Evolutionary conservation across 768 basidiomycete species (phyloP).

Genomic region (Agaricus subrufescens): DNA sequence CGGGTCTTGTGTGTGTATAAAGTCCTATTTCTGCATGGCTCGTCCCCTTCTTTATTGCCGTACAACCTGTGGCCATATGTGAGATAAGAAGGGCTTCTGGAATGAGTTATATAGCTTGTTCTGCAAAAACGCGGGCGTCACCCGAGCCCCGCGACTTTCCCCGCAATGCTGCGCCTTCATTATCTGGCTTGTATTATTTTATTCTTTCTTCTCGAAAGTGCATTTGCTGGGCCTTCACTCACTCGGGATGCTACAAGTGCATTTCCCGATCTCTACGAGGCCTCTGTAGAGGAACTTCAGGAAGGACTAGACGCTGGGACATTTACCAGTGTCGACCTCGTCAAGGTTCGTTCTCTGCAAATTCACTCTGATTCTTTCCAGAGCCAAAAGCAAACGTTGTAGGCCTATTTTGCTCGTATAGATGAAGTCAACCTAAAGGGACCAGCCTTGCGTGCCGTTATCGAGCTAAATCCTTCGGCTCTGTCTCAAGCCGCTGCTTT

Average conservation of each 20-base stretch:
- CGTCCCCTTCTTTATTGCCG: no score
- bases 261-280: slow-evolving; percentile 58
- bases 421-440: slow-evolving; percentile 66
- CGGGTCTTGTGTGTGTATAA: no score
- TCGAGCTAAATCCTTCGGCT: slow-evolving; percentile 54
- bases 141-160: not conserved
- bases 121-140: no score
- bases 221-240: not conserved
- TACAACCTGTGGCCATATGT: not conserved
- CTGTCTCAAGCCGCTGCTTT: slow-evolving; percentile 45
- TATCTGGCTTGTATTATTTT: not conserved
- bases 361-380: not conserved
- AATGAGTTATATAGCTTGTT: no score
- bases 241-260: not conserved
- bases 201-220: not conserved
- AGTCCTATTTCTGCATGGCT: no score
- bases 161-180: not conserved
- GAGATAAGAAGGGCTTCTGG: not conserved
- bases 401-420: slow-evolving; percentile 66
- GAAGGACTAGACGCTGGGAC: slow-evolving; percentile 41
- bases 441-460: slow-evolving; percentile 49
- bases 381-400: not conserved
- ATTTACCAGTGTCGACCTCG: slow-evolving; percentile 59
- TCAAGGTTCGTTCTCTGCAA: slow-evolving; percentile 36
- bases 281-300: slow-evolving; percentile 51